Evolutionary conservation across 345 rosid species (phyloP), one percentile per base, ranked within the genome.

Genomic region (Gossypium arboreum): DNA sequence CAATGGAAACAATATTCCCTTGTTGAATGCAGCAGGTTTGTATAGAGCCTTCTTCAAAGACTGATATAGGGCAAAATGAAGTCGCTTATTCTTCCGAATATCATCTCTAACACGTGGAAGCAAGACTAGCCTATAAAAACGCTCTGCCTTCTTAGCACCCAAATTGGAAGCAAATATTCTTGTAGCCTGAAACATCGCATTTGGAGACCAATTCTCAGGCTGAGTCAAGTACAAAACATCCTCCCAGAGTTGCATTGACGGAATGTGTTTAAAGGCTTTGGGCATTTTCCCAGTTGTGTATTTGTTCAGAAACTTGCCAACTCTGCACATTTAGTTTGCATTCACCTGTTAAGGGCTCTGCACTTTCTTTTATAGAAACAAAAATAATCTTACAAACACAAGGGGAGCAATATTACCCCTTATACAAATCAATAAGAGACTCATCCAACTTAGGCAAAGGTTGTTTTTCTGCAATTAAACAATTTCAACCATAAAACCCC

Each of bases 191-290:
- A 62, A 93, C 91, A 93, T 79, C 25, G 97, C 98, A 71, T 86
- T 90, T n/a, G 98, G 94, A 9, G 97, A 89, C 99, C 99, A 95
- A 57, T 87, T 89, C 88, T 89, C 94, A 7, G 99, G 98, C 82
- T 95, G 93, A 12, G 97, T 93, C 67, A 95, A 83, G 84, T 90
- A 87, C 71, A 95, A 77, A 43, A 93, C 85, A 73, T 91, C 97
- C 86, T 93, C 97, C 98, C 98, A 95, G 13, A 82, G 81, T 82
- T 84, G 88, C 82, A 84, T 86, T 11, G 94, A 80, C 51, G 97
- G 88, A 44, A 95, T 87, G 73, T 82, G 90, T 75, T 86, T 89
- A 80, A 93, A 91, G 10, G 97, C 97, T 79, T 93, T 91, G 0
- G 97, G 99, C 66, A 95, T 81, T 82, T 93, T 93, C 75, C 99